Percentiles rank a stretch among this genome's conserved stretches.
Evolutionary conservation across 176 grass and related monocot genomes (phyloP).

Genomic region (Saccharum spontaneum): DNA sequence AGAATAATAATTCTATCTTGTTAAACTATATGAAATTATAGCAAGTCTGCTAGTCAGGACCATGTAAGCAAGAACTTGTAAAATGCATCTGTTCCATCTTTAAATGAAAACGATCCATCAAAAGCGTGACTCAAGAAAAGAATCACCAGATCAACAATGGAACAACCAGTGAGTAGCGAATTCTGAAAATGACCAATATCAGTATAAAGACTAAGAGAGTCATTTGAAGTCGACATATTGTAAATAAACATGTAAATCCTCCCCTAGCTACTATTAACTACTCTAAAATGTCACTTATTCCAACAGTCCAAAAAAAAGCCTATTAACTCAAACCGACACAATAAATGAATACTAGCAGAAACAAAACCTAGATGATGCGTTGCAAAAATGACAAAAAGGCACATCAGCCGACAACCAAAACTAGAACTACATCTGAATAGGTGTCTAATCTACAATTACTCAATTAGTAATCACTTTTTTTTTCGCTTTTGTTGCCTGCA

Average conservation of each 20-base stretch:
- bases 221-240: not conserved
- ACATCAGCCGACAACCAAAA: conserved; percentile 35
- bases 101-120: not conserved
- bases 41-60: not conserved
- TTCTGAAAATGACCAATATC: not conserved
- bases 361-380: conserved; percentile 22
- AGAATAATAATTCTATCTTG: not conserved
- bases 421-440: conserved; percentile 40
- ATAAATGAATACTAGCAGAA: conserved; percentile 22
- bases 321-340: conserved; percentile 25
- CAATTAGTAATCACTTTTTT: conserved; percentile 41
- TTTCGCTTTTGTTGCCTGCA: conserved; percentile 14
- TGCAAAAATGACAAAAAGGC: conserved; percentile 3
- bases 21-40: not conserved
- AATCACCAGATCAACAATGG: not conserved
- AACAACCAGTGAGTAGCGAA: not conserved
- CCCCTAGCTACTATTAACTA: conserved; percentile 12
- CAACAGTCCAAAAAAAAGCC: not conserved
- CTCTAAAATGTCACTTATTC: conserved; percentile 37
- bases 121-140: not conserved
- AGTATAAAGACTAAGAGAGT: not conserved
- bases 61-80: not conserved
- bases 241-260: conserved; percentile 21
- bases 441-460: conserved; percentile 52
- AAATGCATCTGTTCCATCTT: not conserved